Evolutionary conservation across 2,329 filamentous ascomycete species (phyloP).

Genomic region (Xylariaceae sp.): DNA sequence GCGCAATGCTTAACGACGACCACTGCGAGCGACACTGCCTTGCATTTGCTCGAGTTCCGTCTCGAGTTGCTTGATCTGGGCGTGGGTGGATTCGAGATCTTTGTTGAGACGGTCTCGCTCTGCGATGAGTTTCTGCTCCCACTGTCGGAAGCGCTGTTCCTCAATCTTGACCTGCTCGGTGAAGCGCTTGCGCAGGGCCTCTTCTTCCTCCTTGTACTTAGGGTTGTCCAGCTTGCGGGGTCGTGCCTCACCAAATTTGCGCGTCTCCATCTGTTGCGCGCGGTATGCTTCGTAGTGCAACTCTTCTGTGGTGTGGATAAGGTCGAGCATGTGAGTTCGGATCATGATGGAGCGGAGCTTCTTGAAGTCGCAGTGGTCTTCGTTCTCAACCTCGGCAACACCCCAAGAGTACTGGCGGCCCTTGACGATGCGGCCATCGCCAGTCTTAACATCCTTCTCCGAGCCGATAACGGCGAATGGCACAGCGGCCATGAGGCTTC

Average conservation of each 20-base stretch:
- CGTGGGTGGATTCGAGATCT: conserved; percentile 96
- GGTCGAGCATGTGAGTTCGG: conserved; percentile 98
- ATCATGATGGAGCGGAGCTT: conserved; percentile 98
- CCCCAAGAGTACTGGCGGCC: conserved; percentile 99
- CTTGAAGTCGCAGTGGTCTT: conserved; percentile 99
- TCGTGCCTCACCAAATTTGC: conserved; percentile 97
- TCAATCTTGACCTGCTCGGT: conserved; percentile 99
- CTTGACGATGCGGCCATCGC: conserved; percentile 95
- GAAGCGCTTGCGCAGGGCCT: conserved; percentile 96
- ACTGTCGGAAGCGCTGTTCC: conserved; percentile 97
- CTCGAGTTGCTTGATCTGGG: conserved; percentile 88
- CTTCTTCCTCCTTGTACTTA: conserved; percentile 99
- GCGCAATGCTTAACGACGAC: conserved; percentile 67
- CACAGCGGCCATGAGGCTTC: conserved; percentile 93
- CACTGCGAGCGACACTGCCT: conserved; percentile 82
- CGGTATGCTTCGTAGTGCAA: conserved; percentile 99
- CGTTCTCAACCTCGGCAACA: conserved; percentile 98
- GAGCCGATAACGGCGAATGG: conserved; percentile 98
- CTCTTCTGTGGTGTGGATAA: conserved; percentile 99
- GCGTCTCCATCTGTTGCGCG: conserved; percentile 98
- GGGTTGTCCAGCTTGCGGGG: conserved; percentile 98
- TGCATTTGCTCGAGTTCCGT: conserved; percentile 91
- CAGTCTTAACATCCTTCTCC: conserved; percentile 97
- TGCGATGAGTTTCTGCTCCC: conserved; percentile 99
- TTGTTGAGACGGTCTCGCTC: conserved; percentile 99